phyloP scores from a whole-genome alignment of 768 basidiomycete species.

The Leccinum uliginosum region DNA sequence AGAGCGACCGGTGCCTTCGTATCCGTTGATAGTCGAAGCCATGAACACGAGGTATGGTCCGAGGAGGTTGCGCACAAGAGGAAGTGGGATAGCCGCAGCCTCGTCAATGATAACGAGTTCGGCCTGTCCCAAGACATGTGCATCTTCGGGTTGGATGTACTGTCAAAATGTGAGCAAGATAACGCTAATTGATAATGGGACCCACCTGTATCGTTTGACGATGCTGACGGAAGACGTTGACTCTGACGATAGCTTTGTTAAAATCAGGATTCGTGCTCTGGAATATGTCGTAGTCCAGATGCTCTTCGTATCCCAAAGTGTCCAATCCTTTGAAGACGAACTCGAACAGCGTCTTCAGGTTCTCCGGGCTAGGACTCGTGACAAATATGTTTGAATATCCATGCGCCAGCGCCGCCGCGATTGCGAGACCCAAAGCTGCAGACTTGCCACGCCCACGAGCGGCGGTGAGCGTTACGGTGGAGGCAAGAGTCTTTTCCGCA shows the following conservation, averaged over 20 bases:
- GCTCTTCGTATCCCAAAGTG: conserved; percentile 92
- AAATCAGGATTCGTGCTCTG: conserved; percentile 95
- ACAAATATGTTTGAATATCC: conserved; percentile 98
- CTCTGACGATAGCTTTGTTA: conserved; percentile 91
- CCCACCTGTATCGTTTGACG: conserved; percentile 93
- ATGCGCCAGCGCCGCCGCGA: conserved; percentile 87
- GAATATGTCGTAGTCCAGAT: conserved; percentile 94
- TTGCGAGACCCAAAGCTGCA: conserved; percentile 91
- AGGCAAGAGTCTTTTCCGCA: conserved; percentile 87
- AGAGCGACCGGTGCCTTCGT: conserved; percentile 98
- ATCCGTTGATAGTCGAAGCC: conserved; percentile 99
- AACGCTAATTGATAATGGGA: not conserved
- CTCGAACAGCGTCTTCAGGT: conserved; percentile 95
- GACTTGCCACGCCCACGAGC: conserved; percentile 95
- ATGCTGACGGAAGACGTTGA: conserved; percentile 90
- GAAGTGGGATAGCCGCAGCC: conserved; percentile 95
- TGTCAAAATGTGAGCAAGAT: conserved; percentile 30
- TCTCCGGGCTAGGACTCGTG: conserved; percentile 96
- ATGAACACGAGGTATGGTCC: conserved; percentile 97
- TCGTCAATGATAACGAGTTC: conserved; percentile 98
- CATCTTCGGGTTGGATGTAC: conserved; percentile 99
- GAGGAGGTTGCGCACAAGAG: conserved; percentile 90
- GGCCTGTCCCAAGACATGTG: conserved; percentile 95
- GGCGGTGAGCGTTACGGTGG: conserved; percentile 93
- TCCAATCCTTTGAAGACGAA: conserved; percentile 98